Conservation (phyloP, 2,329 filamentous ascomycete species). For the Epichloe sp. region DNA sequence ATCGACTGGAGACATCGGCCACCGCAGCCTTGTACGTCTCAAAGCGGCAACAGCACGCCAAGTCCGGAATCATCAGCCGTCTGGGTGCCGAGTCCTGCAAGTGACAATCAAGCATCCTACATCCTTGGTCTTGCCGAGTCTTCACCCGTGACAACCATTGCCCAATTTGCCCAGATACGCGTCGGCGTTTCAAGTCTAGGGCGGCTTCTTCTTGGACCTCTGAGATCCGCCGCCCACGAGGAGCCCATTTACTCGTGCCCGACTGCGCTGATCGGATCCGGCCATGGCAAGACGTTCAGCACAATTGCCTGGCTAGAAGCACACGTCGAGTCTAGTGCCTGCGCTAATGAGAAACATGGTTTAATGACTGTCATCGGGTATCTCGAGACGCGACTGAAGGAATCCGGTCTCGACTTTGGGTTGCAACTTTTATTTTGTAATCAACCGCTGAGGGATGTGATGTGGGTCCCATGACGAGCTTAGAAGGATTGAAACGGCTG, state of each 20-base stretch:
- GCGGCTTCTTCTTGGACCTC: not conserved
- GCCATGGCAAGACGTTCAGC: conserved; percentile 2
- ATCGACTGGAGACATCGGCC: not conserved
- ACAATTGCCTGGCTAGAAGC: conserved; percentile 7
- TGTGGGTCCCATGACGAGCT: too few relatives aligned
- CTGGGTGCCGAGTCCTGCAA: not conserved
- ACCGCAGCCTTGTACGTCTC: not conserved
- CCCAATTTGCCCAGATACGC: too few relatives aligned
- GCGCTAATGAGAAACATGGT: conserved; percentile 1
- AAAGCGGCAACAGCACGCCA: not conserved
- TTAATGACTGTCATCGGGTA: not conserved
- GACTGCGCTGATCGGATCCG: not conserved
- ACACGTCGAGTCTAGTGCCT: conserved; percentile 8
- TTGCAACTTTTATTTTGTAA: not conserved
- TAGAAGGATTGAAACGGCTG: too few relatives aligned
- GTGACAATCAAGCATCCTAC: not conserved
- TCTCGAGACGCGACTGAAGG: not conserved
- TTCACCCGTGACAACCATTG: too few relatives aligned
- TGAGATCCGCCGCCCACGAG: not conserved
- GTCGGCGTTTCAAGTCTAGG: too few relatives aligned
- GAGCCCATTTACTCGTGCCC: not conserved
- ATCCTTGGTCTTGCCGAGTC: too few relatives aligned
- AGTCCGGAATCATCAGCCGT: not conserved
- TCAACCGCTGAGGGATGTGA: too few relatives aligned
- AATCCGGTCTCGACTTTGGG: not conserved